Conservation (phyloP, 495 filamentous ascomycete genomes). For the Xylaria castorea region DNA sequence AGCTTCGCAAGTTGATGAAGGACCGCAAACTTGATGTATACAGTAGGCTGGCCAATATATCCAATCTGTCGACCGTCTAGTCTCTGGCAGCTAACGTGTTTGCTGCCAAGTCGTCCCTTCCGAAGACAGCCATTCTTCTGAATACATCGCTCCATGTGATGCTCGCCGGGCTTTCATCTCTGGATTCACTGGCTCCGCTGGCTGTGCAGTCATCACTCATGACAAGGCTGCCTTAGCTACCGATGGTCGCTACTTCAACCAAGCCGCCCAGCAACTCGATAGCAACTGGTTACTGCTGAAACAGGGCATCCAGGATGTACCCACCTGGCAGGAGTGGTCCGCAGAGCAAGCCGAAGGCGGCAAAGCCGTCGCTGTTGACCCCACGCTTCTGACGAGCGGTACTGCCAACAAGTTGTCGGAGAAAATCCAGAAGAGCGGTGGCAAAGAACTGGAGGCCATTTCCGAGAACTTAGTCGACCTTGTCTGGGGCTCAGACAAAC, state of each 20-base stretch:
- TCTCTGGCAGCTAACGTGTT: slow-evolving; percentile 29
- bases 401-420: slow-evolving; percentile 87
- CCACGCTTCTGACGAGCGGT: slow-evolving; percentile 82
- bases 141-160: slow-evolving; percentile 96
- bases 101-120: slow-evolving; percentile 81
- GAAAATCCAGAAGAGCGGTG: slow-evolving; percentile 86
- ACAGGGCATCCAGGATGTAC: slow-evolving; percentile 89
- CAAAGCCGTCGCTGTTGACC: slow-evolving; percentile 91
- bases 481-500: slow-evolving; percentile 80
- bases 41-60: slow-evolving; percentile 65
- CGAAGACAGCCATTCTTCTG: slow-evolving; percentile 96
- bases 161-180: slow-evolving; percentile 90
- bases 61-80: slow-evolving; percentile 14
- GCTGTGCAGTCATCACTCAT: slow-evolving; percentile 85
- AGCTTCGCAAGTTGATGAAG: slow-evolving; percentile 87
- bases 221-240: slow-evolving; percentile 91
- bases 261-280: slow-evolving; percentile 91
- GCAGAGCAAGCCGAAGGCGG: slow-evolving; percentile 82
- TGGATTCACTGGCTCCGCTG: slow-evolving; percentile 95
- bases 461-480: slow-evolving; percentile 84
- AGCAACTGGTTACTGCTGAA: slow-evolving; percentile 91
- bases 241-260: slow-evolving; percentile 98
- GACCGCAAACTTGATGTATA: slow-evolving; percentile 89
- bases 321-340: slow-evolving; percentile 98
- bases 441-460: slow-evolving; percentile 73